Percentiles rank a stretch among this genome's conserved stretches.
phyloP scores from a whole-genome alignment of 768 basidiomycete species.

The Xerocomellus chrysenteron region DNA sequence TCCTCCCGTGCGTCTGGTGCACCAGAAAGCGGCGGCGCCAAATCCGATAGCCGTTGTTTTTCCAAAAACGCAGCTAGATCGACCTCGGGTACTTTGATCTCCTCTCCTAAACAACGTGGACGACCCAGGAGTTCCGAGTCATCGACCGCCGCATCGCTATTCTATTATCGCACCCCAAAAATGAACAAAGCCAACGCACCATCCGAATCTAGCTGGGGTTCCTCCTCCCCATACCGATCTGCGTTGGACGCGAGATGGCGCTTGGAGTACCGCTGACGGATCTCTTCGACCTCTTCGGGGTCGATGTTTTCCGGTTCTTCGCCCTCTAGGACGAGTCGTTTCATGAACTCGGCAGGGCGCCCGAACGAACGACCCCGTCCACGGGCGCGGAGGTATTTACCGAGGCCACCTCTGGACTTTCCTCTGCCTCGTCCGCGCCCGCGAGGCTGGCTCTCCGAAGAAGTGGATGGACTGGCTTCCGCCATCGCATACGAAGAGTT shows the following conservation, averaged over 20 bases:
- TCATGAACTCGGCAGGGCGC: constrained; percentile 65
- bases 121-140: not conserved
- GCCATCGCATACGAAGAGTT: constrained; percentile 4
- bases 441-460: constrained; percentile 15
- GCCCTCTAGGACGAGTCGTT: constrained; percentile 59
- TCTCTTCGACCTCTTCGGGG: constrained; percentile 48
- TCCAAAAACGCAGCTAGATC: constrained; percentile 69
- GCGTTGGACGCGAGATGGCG: constrained; percentile 67
- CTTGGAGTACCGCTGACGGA: constrained; percentile 49
- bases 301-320: constrained; percentile 43
- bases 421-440: constrained; percentile 50
- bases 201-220: constrained; percentile 68
- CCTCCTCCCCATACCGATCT: constrained; percentile 72
- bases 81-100: constrained; percentile 66
- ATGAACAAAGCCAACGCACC: constrained; percentile 39
- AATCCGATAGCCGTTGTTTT: constrained; percentile 53
- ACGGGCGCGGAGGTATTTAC: constrained; percentile 72
- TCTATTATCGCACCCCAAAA: no score
- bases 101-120: constrained; percentile 50
- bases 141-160: not conserved
- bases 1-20: constrained; percentile 29
- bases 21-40: constrained; percentile 9
- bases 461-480: constrained; percentile 10
- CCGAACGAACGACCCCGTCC: constrained; percentile 61
- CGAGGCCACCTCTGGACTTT: constrained; percentile 64